A percentile compares a stretch with the other conserved stretches of the same genome.
phyloP scores from a whole-genome alignment of 129 eudicot species.

The Calendula officinalis region DNA sequence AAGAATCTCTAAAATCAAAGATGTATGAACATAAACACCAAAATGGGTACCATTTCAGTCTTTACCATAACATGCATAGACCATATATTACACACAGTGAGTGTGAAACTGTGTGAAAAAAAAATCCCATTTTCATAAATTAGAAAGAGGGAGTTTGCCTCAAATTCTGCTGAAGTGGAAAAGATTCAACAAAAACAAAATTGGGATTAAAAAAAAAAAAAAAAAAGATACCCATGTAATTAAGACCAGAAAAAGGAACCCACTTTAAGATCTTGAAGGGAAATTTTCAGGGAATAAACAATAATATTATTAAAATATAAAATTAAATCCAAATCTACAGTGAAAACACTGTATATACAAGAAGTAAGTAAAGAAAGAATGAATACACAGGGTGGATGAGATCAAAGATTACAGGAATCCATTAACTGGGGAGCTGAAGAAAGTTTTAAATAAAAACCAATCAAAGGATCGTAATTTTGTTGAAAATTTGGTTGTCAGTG shows the following conservation, averaged over 20 bases:
- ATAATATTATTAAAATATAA: not conserved
- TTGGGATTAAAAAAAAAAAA: slow-evolving; percentile 16
- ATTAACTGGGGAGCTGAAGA: not conserved
- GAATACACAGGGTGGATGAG: slow-evolving; percentile 8
- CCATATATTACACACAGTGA: not conserved
- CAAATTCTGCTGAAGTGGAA: slow-evolving; percentile 25
- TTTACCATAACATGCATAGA: slow-evolving; percentile 26
- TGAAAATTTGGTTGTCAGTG: not conserved
- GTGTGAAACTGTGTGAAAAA: not conserved
- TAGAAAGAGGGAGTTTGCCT: slow-evolving; percentile 27
- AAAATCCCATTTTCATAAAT: slow-evolving; percentile 9
- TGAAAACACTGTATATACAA: slow-evolving; percentile 11
- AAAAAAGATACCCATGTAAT: slow-evolving; percentile 5
- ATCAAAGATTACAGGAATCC: not conserved
- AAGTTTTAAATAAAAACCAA: not conserved
- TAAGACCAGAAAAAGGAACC: slow-evolving; percentile 13
- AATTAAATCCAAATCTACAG: slow-evolving; percentile 15
- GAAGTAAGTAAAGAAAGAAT: not conserved
- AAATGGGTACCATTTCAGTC: slow-evolving; percentile 25
- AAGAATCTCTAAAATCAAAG: slow-evolving; percentile 56
- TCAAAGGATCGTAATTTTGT: not conserved
- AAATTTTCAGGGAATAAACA: not conserved
- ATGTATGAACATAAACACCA: slow-evolving; percentile 34
- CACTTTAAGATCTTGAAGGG: slow-evolving; percentile 15
- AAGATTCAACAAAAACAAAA: slow-evolving; percentile 31